Percentiles rank a stretch among this genome's conserved stretches.
Conservation (phyloP, 352 stramenopile species). For the Globisporangium okanoganense region DNA sequence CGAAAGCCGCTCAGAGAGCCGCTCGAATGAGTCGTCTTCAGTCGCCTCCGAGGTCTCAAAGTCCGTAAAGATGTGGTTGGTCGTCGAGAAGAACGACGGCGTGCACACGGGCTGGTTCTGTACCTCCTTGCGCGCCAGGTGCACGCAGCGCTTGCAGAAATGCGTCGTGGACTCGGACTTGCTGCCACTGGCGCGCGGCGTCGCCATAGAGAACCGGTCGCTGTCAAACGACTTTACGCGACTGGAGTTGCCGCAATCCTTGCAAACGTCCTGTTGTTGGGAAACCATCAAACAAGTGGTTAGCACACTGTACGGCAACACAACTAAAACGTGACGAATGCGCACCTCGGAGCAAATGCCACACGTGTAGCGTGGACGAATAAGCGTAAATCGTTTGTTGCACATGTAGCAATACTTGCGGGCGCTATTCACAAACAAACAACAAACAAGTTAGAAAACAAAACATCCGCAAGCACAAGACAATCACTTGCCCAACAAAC, state of each 20-base stretch:
- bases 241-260: constrained; percentile 54
- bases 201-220: constrained; percentile 29
- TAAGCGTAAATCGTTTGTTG: constrained; percentile 69
- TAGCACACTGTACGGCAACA: not conserved
- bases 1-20: constrained; percentile 40
- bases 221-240: constrained; percentile 49
- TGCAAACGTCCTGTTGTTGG: constrained; percentile 50
- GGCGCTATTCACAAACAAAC: constrained; percentile 22
- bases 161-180: constrained; percentile 30
- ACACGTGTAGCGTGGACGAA: constrained; percentile 56
- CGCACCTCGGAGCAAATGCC: constrained; percentile 57
- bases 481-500: not conserved
- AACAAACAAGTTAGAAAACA: not conserved
- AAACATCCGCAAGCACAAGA: not conserved
- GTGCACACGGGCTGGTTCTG: constrained; percentile 20
- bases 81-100: constrained; percentile 32
- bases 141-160: constrained; percentile 63
- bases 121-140: constrained; percentile 35
- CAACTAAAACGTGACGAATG: no score
- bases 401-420: constrained; percentile 68
- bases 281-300: not conserved
- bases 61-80: constrained; percentile 24
- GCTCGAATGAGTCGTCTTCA: constrained; percentile 37
- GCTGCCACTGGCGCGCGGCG: constrained; percentile 15
- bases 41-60: constrained; percentile 22